These are phyloP conservation scores for Massarina eburnea DNA, from an alignment of 2,329 filamentous ascomycete species.

Conservation along the genomic window DNA sequence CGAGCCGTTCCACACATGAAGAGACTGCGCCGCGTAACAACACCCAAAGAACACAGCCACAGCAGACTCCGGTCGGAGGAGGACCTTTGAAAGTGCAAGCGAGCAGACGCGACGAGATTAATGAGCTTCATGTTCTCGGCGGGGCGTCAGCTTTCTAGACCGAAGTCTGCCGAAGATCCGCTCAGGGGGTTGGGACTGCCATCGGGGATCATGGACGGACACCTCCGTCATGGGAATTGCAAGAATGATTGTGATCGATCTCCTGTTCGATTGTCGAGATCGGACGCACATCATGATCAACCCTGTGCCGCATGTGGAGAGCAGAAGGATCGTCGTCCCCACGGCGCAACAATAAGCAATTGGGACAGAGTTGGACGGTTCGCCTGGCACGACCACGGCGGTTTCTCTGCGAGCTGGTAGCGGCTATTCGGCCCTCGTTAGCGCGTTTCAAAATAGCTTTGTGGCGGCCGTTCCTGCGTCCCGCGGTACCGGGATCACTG, in stretches of 20 bases:
- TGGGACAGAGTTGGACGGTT: background rate
- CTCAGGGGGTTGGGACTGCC: background rate
- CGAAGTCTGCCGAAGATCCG: background rate
- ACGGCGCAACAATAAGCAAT: too few relatives aligned
- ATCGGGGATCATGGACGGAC: background rate
- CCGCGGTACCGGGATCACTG: slow-evolving; percentile 14
- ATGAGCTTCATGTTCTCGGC: too few relatives aligned
- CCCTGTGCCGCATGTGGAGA: background rate
- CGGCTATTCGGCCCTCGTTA: slow-evolving; percentile 5
- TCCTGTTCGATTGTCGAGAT: background rate
- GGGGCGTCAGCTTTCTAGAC: background rate
- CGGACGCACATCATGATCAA: background rate
- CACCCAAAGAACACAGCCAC: too few relatives aligned
- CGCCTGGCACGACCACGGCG: background rate
- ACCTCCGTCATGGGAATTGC: too few relatives aligned
- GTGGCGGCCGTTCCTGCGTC: slow-evolving; percentile 25
- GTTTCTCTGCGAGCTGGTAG: background rate
- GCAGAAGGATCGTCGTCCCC: too few relatives aligned
- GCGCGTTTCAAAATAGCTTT: slow-evolving; percentile 11
- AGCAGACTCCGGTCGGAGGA: too few relatives aligned
- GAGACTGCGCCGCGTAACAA: background rate
- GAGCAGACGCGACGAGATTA: background rate
- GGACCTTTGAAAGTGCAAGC: too few relatives aligned
- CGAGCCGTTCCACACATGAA: background rate
- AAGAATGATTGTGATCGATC: background rate